phyloP scores from a whole-genome alignment of 768 basidiomycete genomes.

The Suillus variegatus region DNA sequence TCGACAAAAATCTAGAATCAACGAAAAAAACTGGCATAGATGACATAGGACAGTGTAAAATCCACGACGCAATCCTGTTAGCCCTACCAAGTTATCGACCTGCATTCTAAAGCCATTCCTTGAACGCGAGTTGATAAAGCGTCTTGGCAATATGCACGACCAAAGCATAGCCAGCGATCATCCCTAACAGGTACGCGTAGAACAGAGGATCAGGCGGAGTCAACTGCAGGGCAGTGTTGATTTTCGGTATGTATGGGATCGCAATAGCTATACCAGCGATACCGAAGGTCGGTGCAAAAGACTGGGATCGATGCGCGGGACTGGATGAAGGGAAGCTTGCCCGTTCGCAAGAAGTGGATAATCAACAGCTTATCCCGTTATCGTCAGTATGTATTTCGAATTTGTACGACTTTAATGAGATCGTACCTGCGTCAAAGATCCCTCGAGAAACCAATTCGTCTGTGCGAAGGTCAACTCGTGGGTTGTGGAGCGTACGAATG shows the following conservation, averaged over 20 bases:
- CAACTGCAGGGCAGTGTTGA: slow-evolving; percentile 29
- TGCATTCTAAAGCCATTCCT: slow-evolving; percentile 29
- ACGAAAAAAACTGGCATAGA: background rate
- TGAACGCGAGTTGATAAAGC: slow-evolving; percentile 27
- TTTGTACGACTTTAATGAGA: background rate
- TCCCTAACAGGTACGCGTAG: slow-evolving; percentile 26
- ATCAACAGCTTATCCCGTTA: slow-evolving; percentile 29
- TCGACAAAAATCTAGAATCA: background rate
- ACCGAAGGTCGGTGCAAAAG: slow-evolving; percentile 31
- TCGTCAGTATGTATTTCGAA: background rate
- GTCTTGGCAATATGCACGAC: slow-evolving; percentile 29
- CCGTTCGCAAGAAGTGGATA: slow-evolving; percentile 34
- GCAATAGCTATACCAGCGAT: slow-evolving; percentile 34
- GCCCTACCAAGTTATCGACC: no score
- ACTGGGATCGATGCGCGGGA: slow-evolving; percentile 30
- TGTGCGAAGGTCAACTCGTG: slow-evolving; percentile 34
- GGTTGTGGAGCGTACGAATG: slow-evolving; percentile 28
- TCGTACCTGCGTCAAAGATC: slow-evolving; percentile 36
- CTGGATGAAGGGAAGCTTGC: slow-evolving; percentile 32
- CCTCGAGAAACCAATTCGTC: slow-evolving; percentile 39
- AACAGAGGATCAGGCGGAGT: slow-evolving; percentile 30
- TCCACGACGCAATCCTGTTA: background rate
- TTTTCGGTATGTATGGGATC: slow-evolving; percentile 33
- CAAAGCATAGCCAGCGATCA: slow-evolving; percentile 24
- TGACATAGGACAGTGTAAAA: background rate